Base-by-base conservation (phyloP, 2,329 filamentous ascomycete species). In the Colletotrichum sp. region DNA sequence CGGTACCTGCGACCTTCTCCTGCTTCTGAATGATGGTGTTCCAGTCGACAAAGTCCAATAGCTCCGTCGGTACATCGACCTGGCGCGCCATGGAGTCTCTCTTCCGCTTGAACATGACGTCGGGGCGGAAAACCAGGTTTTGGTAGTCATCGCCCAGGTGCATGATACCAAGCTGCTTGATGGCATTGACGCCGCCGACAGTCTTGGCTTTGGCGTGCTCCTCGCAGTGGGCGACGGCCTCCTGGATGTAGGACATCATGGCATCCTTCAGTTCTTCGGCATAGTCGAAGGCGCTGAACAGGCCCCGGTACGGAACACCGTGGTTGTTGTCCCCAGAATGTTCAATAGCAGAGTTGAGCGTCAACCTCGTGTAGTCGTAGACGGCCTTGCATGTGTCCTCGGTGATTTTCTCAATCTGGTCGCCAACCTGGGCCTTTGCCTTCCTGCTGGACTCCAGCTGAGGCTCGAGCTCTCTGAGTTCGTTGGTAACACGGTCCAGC, bases 31-130 rank as follows among this genome's bases (percentile, higher is more conserved):
- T 90, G 7, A 98, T 86, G 13, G 92, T 94, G 21, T 92, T 90
- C 83, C 96, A 89, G 84, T 99, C 97, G 80, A 99, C 95, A 88
- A 99, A 98, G 86, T 99, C 97, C 90, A 90, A 94, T 1, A 98
- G 80, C 81, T 99, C 96, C 5, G 97, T 94, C 69, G 97, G 92
- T 24, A 98, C 92, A 76, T 98, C 92, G 18, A 98, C 93, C 81
- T 98, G 93, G 77, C 95, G 92, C 7, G 95, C 96, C 55, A 98
- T 87, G 3, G 92, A 91, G 83, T 99, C 95, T 75, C 93, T 91
- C 81, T 94, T 94, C 76, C 95, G 92, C 75, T 92, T 93, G 73
- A 98, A 99, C 97, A 99, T 98, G 82, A 96, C 92, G 79, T 98
- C 96, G 2, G 95, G 92, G 34, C 94, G 92, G 92, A 99, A 98